Conservation (phyloP, 768 basidiomycete species). For the Macrolepiota fuliginosa region DNA sequence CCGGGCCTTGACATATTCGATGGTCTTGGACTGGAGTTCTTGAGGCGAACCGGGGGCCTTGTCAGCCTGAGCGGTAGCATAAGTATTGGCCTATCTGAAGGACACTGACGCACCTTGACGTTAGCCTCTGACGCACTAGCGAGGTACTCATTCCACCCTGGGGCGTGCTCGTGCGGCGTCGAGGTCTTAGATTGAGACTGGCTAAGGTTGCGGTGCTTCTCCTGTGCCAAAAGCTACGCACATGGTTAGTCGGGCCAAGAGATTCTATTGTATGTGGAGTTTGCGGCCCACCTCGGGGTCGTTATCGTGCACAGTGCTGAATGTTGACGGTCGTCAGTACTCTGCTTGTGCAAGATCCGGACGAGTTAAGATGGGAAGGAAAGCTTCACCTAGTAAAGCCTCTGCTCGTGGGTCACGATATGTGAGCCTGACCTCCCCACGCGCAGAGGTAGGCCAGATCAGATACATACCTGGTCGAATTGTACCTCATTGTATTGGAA, state of each 20-base stretch:
- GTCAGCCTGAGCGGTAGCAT: conserved; percentile 36
- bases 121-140: conserved; percentile 64
- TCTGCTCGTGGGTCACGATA: not conserved
- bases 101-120: conserved; percentile 45
- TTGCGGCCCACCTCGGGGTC: conserved; percentile 42
- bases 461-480: conserved; percentile 3
- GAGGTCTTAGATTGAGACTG: conserved; percentile 43
- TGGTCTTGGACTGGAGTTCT: conserved; percentile 39
- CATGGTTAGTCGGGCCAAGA: not conserved
- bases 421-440: not conserved
- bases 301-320: conserved; percentile 59
- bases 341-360: not conserved
- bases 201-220: conserved; percentile 51
- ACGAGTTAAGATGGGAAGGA: not conserved
- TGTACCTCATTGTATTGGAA: not conserved
- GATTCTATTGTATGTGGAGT: not conserved
- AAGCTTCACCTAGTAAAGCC: conserved; percentile 7
- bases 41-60: conserved; percentile 23
- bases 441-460: not conserved
- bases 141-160: conserved; percentile 71
- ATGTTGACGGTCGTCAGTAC: conserved; percentile 11
- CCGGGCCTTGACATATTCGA: conserved; percentile 39
- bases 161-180: conserved; percentile 50
- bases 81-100: not conserved
- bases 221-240: conserved; percentile 43